Evolutionary conservation across 2,329 filamentous ascomycete species (phyloP), one percentile per base, ranked within the genome.

Genomic region (Phoma sp.): DNA sequence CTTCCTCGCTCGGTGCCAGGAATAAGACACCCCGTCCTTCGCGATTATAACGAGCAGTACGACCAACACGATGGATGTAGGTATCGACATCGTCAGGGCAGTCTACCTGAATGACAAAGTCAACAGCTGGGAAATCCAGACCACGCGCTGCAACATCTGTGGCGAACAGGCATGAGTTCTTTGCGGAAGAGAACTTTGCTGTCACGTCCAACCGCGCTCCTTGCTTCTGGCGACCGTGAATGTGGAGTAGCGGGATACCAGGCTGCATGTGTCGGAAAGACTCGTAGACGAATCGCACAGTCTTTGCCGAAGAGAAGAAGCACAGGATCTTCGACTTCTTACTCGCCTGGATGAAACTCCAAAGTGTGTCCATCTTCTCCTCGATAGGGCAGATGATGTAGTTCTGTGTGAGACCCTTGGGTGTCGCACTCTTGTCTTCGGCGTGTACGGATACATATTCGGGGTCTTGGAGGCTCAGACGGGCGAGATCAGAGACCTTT

Each of bases 31-130:
- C 93, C 32, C 89, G 87, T 7, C 95, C 95, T 47, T 91, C 86
- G 60, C 90, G 89, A 67, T 97, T 89, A 74, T 96, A 98, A 18
- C 93, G 86, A n/a, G 95, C 95, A 15, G 95, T 98, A 25, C 95
- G 86, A 1, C 95, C 95, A 4, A 97, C 93, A 54, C 95, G 87
- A 76, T 99, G 95, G 64, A 99, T 98, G 69, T 99, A 99, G 0
- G 95, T 99, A 68, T 98, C 95, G 4, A 91, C 90, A 73, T 99
- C 93, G 74, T 99, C 95, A 0, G 95, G 95, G 62, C 91, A 96
- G 74, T 99, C 95, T n/a, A 91, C 84, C 72, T 99, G 95, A n/a
- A 99, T 92, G 5, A 99, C 95, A 90, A 95, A 99, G 74, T 99
- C 95, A 0, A 99, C 95, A 3, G 92, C 89, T 0, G 95, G 95